These are phyloP conservation scores for Phaseolus coccineus DNA, from an alignment of 331 rosid species.

Conservation along the genomic window DNA sequence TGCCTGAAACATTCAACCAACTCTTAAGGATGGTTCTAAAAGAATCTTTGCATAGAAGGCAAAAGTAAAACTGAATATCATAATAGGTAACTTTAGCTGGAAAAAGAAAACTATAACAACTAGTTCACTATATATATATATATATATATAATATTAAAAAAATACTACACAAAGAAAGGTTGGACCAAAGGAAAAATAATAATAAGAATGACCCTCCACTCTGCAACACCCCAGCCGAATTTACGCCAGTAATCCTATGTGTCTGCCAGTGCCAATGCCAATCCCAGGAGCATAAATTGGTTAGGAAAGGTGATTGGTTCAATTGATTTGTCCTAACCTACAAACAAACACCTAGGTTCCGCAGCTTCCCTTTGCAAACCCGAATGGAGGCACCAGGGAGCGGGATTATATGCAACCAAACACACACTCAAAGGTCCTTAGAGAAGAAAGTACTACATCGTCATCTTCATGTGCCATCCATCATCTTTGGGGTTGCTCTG, in stretches of 20 bases:
- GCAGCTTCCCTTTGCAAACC: slow-evolving; percentile 68
- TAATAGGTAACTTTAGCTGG: slow-evolving; percentile 37
- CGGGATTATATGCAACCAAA: slow-evolving; percentile 55
- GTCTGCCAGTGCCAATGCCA: background rate
- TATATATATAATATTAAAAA: background rate
- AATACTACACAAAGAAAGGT: slow-evolving; percentile 47
- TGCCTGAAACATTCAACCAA: background rate
- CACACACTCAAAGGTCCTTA: slow-evolving; percentile 52
- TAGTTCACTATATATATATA: slow-evolving; percentile 43
- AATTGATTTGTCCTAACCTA: slow-evolving; percentile 71
- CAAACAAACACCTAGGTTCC: slow-evolving; percentile 56
- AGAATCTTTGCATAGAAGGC: slow-evolving; percentile 34
- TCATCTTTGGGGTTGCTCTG: slow-evolving; percentile 91
- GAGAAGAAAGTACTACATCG: slow-evolving; percentile 42
- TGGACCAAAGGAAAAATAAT: slow-evolving; percentile 38
- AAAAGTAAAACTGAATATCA: slow-evolving; percentile 7
- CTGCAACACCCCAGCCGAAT: slow-evolving; percentile 51
- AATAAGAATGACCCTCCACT: slow-evolving; percentile 48
- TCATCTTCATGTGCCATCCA: slow-evolving; percentile 1
- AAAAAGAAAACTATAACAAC: slow-evolving; percentile 45
- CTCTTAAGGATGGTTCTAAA: background rate
- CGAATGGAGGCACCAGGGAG: slow-evolving; percentile 57
- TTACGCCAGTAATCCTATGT: slow-evolving; percentile 57
- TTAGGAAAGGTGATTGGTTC: slow-evolving; percentile 60
- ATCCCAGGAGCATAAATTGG: slow-evolving; percentile 50